Evolutionary conservation across 495 filamentous ascomycete genomes (phyloP).

Genomic region (Talaromyces trachyspermus): DNA sequence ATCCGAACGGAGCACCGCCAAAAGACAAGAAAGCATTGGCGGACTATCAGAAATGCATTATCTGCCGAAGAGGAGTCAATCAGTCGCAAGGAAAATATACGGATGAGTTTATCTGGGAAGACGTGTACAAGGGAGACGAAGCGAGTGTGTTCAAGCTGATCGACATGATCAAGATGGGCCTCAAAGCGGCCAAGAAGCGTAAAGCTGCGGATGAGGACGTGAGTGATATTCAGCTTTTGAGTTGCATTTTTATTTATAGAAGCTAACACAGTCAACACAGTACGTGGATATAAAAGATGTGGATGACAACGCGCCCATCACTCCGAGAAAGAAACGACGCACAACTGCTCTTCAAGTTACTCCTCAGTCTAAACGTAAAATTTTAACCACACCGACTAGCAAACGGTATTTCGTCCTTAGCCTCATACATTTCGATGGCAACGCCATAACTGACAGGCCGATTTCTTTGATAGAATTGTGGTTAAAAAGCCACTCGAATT

Average conservation of each 20-base stretch:
- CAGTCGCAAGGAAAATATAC: constrained; percentile 85
- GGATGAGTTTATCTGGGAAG: constrained; percentile 86
- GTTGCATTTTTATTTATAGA: constrained; percentile 3
- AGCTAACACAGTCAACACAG: constrained; percentile 20
- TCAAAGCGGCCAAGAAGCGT: constrained; percentile 49
- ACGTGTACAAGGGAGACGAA: constrained; percentile 60
- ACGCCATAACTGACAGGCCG: background rate
- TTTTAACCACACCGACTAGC: constrained; percentile 62
- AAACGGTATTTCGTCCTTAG: constrained; percentile 41
- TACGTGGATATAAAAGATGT: constrained; percentile 37
- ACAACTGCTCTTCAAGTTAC: constrained; percentile 46
- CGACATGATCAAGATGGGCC: constrained; percentile 53
- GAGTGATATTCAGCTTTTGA: constrained; percentile 14
- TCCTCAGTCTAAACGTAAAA: constrained; percentile 48
- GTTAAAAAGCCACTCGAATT: constrained; percentile 92
- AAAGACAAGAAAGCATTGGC: constrained; percentile 48
- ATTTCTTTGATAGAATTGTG: constrained; percentile 49
- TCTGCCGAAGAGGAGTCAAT: constrained; percentile 85
- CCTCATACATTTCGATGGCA: background rate
- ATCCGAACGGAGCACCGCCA: constrained; percentile 70
- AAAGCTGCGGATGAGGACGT: constrained; percentile 45
- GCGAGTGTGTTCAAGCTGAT: constrained; percentile 50
- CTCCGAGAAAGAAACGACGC: constrained; percentile 54
- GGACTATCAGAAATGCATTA: constrained; percentile 80
- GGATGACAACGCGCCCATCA: constrained; percentile 42